Percentiles rank a stretch among this genome's conserved stretches.
These are phyloP conservation scores for Pulicaria dysenterica DNA, from an alignment of 129 eudicot species.

Conservation along the genomic window DNA sequence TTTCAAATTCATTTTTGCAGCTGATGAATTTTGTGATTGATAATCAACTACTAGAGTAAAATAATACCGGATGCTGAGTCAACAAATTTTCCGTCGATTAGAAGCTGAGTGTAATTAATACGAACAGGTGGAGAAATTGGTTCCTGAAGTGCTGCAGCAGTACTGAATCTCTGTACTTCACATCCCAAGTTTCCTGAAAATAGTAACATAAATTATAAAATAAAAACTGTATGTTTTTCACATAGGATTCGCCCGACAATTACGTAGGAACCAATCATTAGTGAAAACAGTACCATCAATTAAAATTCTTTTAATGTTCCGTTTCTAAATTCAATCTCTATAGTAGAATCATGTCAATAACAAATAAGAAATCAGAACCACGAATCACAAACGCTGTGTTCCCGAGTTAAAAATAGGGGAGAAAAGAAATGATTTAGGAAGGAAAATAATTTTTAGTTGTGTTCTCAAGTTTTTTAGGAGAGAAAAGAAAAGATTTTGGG, in stretches of 20 bases:
- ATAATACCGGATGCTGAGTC: constrained; percentile 62
- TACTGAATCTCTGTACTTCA: constrained; percentile 36
- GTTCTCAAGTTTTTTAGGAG: too few species aligned
- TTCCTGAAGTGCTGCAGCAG: constrained; percentile 46
- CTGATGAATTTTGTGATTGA: too few species aligned
- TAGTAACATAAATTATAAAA: background rate
- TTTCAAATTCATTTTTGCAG: background rate
- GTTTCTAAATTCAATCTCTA: constrained; percentile 5
- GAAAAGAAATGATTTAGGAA: too few species aligned
- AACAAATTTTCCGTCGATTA: constrained; percentile 62
- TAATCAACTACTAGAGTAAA: background rate
- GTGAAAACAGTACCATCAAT: constrained; percentile 18
- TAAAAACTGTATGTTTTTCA: background rate
- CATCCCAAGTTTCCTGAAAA: constrained; percentile 41
- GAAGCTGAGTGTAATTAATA: constrained; percentile 52
- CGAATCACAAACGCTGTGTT: constrained; percentile 15
- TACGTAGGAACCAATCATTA: constrained; percentile 4
- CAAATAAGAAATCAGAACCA: background rate
- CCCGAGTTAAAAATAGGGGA: too few species aligned
- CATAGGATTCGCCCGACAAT: constrained; percentile 6
- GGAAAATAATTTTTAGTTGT: too few species aligned
- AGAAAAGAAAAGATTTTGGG: too few species aligned
- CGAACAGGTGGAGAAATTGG: constrained; percentile 57
- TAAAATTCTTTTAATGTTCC: background rate
- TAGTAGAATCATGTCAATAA: too few species aligned